Percentiles rank a stretch among this genome's conserved stretches.
Evolutionary conservation across 176 grass and related monocot genomes (phyloP).

Genomic region (Cenchrus purpureus): DNA sequence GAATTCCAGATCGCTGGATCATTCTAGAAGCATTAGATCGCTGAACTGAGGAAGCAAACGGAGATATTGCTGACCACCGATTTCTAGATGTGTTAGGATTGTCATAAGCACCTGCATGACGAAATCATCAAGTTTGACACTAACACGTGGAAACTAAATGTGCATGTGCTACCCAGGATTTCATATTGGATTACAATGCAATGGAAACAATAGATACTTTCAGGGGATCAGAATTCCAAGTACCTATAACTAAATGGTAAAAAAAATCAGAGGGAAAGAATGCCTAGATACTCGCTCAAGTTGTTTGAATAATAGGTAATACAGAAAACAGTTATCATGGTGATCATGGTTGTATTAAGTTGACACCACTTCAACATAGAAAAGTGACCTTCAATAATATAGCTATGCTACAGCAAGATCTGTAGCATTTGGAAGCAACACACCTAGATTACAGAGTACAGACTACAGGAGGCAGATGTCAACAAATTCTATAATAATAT

Average conservation of each 20-base stretch:
- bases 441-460: background rate
- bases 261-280: conserved; percentile 1
- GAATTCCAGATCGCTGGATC: conserved; percentile 20
- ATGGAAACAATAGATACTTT: background rate
- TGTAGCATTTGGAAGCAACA: background rate
- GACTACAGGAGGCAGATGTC: background rate
- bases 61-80: conserved; percentile 85
- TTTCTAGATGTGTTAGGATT: conserved; percentile 91
- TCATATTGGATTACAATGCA: conserved; percentile 6
- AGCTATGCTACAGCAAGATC: background rate
- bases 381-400: background rate
- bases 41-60: conserved; percentile 84
- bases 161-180: background rate
- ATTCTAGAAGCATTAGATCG: conserved; percentile 19
- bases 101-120: conserved; percentile 79
- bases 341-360: conserved; percentile 3
- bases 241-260: conserved; percentile 19
- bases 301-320: too few relatives aligned
- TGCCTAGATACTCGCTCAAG: background rate
- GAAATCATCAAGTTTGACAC: conserved; percentile 24
- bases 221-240: conserved; percentile 4
- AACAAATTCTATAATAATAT: background rate
- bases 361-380: background rate
- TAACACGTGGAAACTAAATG: conserved; percentile 32
- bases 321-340: background rate